These are phyloP conservation scores for Rosa hybrid DNA, from an alignment of 331 rosid genomes.

Conservation along the genomic window DNA sequence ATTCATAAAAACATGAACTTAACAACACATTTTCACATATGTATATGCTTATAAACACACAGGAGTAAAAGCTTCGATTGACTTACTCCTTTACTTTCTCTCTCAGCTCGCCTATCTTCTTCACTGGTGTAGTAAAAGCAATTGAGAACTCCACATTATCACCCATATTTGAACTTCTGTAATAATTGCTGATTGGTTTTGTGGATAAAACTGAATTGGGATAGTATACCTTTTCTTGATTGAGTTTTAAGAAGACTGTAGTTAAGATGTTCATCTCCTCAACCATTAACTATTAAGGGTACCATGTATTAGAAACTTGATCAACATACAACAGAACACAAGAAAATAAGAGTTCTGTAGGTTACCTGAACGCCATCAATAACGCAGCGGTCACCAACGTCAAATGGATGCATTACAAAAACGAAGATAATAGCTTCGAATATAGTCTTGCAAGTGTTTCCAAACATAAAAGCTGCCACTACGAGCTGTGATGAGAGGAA, in stretches of 20 bases:
- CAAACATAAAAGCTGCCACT: constrained; percentile 72
- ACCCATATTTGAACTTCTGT: constrained; percentile 85
- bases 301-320: constrained; percentile 18
- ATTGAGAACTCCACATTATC: constrained; percentile 63
- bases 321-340: constrained; percentile 13
- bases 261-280: constrained; percentile 94
- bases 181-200: constrained; percentile 81
- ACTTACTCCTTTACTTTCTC: constrained; percentile 59
- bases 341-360: constrained; percentile 5
- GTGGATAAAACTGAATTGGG: constrained; percentile 83
- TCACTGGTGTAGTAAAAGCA: constrained; percentile 64
- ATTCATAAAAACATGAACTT: neutral
- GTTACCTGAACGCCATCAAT: constrained; percentile 79
- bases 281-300: constrained; percentile 63
- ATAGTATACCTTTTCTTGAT: constrained; percentile 76
- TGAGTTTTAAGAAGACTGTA: constrained; percentile 81
- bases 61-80: neutral
- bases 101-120: constrained; percentile 66
- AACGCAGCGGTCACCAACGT: constrained; percentile 90
- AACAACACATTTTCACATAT: neutral
- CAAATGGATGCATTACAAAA: constrained; percentile 96
- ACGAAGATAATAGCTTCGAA: constrained; percentile 90
- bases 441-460: constrained; percentile 83
- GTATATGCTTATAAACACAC: neutral
- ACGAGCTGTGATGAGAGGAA: constrained; percentile 74